Conservation (phyloP, 176 grass and related monocot species). For the Oryza officinalis region DNA sequence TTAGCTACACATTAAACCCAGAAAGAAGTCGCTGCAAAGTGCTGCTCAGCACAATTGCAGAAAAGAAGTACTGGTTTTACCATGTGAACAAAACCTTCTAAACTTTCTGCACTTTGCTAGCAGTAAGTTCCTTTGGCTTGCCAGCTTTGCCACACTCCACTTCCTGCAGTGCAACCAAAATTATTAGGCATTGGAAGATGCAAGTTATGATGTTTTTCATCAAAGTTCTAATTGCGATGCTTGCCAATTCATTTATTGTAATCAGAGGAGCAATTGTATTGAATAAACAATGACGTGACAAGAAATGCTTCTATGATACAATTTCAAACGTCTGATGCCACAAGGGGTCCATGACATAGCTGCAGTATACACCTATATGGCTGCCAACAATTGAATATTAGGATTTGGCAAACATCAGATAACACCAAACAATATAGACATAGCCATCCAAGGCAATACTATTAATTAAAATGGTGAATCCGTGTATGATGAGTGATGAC, state of each 20-base stretch:
- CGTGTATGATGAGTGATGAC: neutral
- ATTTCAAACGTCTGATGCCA: neutral
- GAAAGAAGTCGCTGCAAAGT: constrained; percentile 24
- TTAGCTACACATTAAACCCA: constrained; percentile 22
- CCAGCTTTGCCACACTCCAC: constrained; percentile 49
- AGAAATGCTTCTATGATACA: neutral
- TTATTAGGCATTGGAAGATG: neutral
- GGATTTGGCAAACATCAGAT: neutral
- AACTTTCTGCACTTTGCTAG: constrained; percentile 57
- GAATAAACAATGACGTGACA: neutral
- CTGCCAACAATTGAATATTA: neutral
- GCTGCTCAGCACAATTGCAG: neutral
- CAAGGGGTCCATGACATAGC: neutral
- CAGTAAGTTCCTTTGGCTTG: constrained; percentile 49
- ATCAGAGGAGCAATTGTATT: neutral
- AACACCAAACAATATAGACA: neutral
- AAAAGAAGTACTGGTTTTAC: neutral
- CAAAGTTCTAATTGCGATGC: neutral
- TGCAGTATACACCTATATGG: neutral
- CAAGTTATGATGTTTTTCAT: neutral
- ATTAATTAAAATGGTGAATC: neutral
- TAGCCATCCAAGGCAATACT: neutral
- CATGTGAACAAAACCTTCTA: constrained; percentile 41
- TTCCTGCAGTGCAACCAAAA: constrained; percentile 36
- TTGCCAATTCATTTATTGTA: neutral